Conservation (phyloP, 1,139 yeast species). For the Candida tetrigidarum region DNA sequence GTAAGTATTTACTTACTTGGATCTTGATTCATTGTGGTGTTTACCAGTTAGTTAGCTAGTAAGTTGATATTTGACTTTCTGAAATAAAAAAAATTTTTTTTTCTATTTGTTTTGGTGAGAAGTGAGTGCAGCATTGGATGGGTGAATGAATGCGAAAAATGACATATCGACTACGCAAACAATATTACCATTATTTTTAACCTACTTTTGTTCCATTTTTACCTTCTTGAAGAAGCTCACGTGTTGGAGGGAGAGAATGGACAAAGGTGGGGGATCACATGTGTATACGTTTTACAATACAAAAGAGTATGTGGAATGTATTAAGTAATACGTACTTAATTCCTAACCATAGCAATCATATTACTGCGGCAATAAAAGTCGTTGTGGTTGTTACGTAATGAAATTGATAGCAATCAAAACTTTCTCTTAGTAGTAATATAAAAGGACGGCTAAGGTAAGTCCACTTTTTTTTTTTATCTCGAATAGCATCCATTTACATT, state of each 20-base stretch:
- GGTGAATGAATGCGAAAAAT: too few species aligned
- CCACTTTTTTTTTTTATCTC: not conserved
- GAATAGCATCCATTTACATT: too few species aligned
- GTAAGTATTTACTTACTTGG: constrained; percentile 26
- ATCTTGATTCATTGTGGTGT: constrained; percentile 22
- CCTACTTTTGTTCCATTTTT: too few species aligned
- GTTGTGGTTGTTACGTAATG: too few species aligned
- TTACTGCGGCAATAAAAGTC: too few species aligned
- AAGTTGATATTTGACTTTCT: not conserved
- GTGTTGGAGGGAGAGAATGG: not conserved
- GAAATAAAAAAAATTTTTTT: constrained; percentile 5
- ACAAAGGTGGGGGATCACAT: too few species aligned
- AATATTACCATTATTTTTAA: too few species aligned
- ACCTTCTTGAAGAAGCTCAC: not conserved
- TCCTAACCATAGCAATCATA: too few species aligned
- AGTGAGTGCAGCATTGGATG: not conserved
- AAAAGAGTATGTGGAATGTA: too few species aligned
- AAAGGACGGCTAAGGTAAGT: not conserved
- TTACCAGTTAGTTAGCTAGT: not conserved
- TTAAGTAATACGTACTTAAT: too few species aligned
- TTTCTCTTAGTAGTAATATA: not conserved
- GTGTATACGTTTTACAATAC: too few species aligned
- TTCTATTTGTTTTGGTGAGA: not conserved
- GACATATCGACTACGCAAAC: too few species aligned
- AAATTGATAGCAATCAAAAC: constrained; percentile 6